A percentile compares a stretch with the other conserved stretches of the same genome.
Conservation (phyloP, 106 monocot species). For the Dendrobium chrysotoxum region DNA sequence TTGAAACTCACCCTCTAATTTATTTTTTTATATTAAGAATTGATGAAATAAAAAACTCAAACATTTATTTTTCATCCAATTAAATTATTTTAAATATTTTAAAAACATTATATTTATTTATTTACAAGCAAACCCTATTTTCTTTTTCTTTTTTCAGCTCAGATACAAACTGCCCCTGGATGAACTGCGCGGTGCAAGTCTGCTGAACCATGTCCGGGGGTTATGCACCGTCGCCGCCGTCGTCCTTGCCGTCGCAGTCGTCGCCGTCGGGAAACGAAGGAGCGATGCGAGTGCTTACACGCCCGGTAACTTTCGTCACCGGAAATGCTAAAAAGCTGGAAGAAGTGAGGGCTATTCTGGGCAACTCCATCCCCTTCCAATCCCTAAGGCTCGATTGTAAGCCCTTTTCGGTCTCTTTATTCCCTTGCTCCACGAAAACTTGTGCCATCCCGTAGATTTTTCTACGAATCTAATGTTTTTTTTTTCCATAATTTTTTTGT, state of each 20-base stretch:
- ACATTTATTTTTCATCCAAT: too few relatives aligned
- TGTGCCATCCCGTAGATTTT: not conserved
- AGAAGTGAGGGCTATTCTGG: conserved; percentile 81
- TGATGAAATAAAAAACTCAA: too few relatives aligned
- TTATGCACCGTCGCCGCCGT: not conserved
- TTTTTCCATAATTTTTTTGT: not conserved
- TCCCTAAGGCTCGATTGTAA: conserved; percentile 89
- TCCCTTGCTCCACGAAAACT: not conserved
- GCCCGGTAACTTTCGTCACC: conserved; percentile 91
- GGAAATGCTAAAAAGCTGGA: conserved; percentile 98
- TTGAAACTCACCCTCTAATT: too few relatives aligned
- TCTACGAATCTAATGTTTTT: not conserved
- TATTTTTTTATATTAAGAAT: too few relatives aligned
- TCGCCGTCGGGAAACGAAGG: not conserved
- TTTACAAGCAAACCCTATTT: too few relatives aligned
- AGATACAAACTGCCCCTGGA: too few relatives aligned
- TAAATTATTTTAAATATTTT: too few relatives aligned
- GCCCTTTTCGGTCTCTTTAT: not conserved
- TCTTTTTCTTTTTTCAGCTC: too few relatives aligned
- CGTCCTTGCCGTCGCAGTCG: not conserved
- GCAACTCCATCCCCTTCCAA: conserved; percentile 81
- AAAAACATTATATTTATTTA: too few relatives aligned
- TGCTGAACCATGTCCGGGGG: too few relatives aligned
- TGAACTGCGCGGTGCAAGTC: too few relatives aligned
- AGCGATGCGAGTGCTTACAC: conserved; percentile 15